These are phyloP conservation scores for Schrenkiella parvula DNA, from an alignment of 345 rosid genomes.

Conservation along the genomic window DNA sequence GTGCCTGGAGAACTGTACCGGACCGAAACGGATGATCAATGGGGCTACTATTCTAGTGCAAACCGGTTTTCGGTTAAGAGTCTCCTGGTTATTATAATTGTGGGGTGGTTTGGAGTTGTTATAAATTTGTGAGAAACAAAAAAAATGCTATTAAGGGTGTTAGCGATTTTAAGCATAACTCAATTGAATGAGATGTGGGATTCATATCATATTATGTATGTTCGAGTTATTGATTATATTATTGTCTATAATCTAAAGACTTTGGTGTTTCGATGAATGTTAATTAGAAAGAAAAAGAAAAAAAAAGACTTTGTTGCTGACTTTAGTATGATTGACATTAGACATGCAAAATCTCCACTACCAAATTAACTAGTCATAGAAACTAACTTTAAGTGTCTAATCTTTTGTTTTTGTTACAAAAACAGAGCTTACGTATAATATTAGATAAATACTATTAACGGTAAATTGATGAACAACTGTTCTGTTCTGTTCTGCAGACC, in stretches of 20 bases:
- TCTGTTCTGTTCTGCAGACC: neutral
- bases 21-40: constrained; percentile 30
- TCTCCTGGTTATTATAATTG: constrained; percentile 25
- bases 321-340: constrained; percentile 22
- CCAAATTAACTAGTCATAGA: neutral
- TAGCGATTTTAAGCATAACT: neutral
- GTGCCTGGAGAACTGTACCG: constrained; percentile 47
- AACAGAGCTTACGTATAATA: neutral
- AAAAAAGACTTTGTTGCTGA: constrained; percentile 2
- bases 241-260: neutral
- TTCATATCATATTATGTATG: neutral
- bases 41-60: constrained; percentile 40
- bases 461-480: neutral
- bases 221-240: neutral
- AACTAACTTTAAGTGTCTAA: neutral
- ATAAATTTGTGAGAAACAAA: neutral
- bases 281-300: neutral
- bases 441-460: too few relatives aligned
- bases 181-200: neutral
- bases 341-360: constrained; percentile 30
- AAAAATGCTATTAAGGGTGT: neutral
- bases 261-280: neutral
- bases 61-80: constrained; percentile 15
- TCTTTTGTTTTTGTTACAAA: neutral
- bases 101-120: constrained; percentile 3